Percentiles rank a stretch among this genome's conserved stretches.
phyloP scores from a whole-genome alignment of 768 basidiomycete genomes.

The Auriscalpium microsporum region DNA sequence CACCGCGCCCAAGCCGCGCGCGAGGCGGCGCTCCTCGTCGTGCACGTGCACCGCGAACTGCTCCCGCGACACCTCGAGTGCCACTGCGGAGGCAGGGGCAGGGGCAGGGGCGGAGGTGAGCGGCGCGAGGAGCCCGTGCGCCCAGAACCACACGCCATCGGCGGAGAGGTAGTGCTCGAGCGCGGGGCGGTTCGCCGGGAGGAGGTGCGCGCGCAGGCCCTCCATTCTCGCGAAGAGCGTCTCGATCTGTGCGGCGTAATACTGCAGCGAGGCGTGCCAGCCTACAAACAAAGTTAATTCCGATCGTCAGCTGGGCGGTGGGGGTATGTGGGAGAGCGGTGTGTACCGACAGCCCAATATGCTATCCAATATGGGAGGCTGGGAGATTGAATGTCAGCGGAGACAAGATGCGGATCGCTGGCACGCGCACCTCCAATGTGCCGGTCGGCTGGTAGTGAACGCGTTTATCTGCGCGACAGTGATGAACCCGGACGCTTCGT shows the following conservation, averaged over 20 bases:
- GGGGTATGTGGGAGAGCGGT: neutral
- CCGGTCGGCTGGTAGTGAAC: slow-evolving; percentile 17
- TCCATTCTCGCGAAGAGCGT: neutral
- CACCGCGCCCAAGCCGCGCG: too few relatives aligned
- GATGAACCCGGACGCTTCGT: slow-evolving; percentile 23
- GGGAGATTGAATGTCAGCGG: neutral
- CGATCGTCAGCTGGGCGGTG: neutral
- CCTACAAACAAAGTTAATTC: neutral
- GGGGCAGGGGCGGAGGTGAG: too few relatives aligned
- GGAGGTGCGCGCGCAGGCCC: neutral
- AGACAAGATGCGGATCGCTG: neutral
- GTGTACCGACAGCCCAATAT: slow-evolving; percentile 17
- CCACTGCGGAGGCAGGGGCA: too few relatives aligned
- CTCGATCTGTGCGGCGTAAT: neutral
- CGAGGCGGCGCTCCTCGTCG: too few relatives aligned
- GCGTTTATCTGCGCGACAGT: slow-evolving; percentile 22
- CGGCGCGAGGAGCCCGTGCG: too few relatives aligned
- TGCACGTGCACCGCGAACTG: too few relatives aligned
- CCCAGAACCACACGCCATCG: too few relatives aligned
- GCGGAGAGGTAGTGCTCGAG: too few relatives aligned
- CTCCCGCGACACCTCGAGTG: too few relatives aligned
- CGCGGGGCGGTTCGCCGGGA: neutral
- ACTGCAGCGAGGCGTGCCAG: neutral
- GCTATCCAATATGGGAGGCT: slow-evolving; percentile 21
- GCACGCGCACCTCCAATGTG: slow-evolving; percentile 14